A percentile compares a stretch with the other conserved stretches of the same genome.
Conservation (phyloP, 2,329 filamentous ascomycete species). For the Chaetomium strumarium region DNA sequence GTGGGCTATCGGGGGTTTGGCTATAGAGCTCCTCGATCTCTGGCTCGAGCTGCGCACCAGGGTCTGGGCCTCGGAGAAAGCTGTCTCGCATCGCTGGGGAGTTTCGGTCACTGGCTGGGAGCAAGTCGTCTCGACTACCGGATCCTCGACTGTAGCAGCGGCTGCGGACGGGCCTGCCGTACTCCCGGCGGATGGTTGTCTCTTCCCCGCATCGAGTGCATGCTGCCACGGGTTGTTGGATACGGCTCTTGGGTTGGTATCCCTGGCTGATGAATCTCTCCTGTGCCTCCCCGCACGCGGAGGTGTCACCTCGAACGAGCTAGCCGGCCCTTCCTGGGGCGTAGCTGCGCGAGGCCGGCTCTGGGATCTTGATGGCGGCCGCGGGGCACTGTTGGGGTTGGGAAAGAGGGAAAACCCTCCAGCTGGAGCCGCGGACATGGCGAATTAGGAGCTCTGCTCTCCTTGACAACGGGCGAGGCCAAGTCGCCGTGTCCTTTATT, state of each 20-base stretch:
- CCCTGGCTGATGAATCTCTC: conserved; percentile 30
- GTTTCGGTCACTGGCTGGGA: conserved; percentile 38
- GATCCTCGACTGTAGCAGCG: conserved; percentile 16
- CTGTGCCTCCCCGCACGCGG: conserved; percentile 31
- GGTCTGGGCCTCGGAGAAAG: conserved; percentile 46
- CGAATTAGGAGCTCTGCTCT: conserved; percentile 8
- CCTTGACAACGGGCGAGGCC: not conserved
- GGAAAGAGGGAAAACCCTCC: conserved; percentile 55
- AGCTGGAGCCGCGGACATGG: conserved; percentile 35
- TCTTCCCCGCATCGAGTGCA: conserved; percentile 15
- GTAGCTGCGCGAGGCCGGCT: conserved; percentile 34
- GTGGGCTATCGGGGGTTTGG: conserved; percentile 44
- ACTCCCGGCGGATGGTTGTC: conserved; percentile 4
- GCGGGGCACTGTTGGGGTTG: conserved; percentile 38
- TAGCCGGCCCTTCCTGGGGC: conserved; percentile 28
- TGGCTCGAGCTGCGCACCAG: conserved; percentile 45
- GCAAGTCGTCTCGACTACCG: conserved; percentile 13
- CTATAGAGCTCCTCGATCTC: conserved; percentile 50
- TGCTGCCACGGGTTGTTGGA: conserved; percentile 27
- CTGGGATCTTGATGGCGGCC: conserved; percentile 40
- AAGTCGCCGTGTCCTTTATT: not conserved
- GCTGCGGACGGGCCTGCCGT: conserved; percentile 12
- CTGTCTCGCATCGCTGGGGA: conserved; percentile 43
- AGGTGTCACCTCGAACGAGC: conserved; percentile 25
- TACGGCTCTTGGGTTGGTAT: conserved; percentile 28